Evolutionary conservation across 306 rosid genomes (phyloP), one percentile per base, ranked within the genome.

Genomic region (Pterocarpus macrocarpus): DNA sequence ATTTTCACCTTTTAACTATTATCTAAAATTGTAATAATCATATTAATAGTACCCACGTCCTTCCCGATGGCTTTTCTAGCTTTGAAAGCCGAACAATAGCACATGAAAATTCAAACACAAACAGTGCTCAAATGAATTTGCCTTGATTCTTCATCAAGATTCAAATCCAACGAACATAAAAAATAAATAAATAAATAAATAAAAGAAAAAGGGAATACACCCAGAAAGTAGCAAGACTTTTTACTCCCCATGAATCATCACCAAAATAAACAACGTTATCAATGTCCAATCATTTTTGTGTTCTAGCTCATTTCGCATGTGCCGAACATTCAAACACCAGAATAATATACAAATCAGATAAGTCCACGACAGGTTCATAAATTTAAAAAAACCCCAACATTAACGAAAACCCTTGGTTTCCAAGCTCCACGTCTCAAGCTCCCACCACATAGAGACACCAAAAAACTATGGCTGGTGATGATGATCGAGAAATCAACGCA

Each of bases 401-500:
- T 32, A 32, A 61, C 16, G n/a, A 36, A 73, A 16, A 28, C 2
- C 16, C 12, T 56, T 8, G 22, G 14, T 13, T 73, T 57, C 1
- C 47, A 63, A 15, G 4, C 16, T 62, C 7, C 34, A 75, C 43
- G 50, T 71, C 16, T 64, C 17, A 35, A 36, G 50, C 30, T 14
- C 75, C 57, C 1, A 50, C 16, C 5, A 15, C 43, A 33, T 4
- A 63, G 28, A 36, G 22, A 5, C 30, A 55, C 11, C 7, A 2
- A n/a, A 55, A 55, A 7, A n/a, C 1, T n/a, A 77, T 77, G 81
- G 33, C 32, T 2, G 28, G 32, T 55, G 4, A 4, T 33, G 8
- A 8, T n/a, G 32, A 70, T 43, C 17, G 50, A 2, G 90, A 84
- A 88, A 76, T 88, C 75, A 15, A 59, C 57, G 75, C 85, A 5